Evolutionary conservation across 352 stramenopile species (phyloP), one percentile per base, ranked within the genome.

Genomic region (Phytophthora fragariaefolia): DNA sequence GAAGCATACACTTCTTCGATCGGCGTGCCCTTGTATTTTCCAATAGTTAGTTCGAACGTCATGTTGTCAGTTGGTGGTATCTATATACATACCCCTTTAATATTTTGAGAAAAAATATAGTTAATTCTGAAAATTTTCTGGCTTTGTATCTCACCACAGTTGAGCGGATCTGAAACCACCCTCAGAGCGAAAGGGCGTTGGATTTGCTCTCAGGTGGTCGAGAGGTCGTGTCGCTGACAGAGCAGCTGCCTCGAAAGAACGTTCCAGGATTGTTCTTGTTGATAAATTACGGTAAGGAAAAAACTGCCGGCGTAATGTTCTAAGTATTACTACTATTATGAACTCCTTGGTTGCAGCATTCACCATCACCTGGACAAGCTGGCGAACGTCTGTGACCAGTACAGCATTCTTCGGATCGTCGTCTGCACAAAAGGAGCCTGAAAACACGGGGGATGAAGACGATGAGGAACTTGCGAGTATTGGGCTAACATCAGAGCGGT

Each of bases 281-380:
- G 23, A 24, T 53, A 53, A 53, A 53, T 53, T 53, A 53, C 46
- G 46, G 46, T 53, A 53, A 53, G 42, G 42, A 48, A 8, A 48
- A 48, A 48, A 48, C 13, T 48, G 42, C 12, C 42, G 13, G 42
- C 46, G 46, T 53, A 53, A 53, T 53, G 46, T 53, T 53, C 23
- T 53, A 36, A 36, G 24, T 53, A 53, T 53, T 53, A 53, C 46
- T 48, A 48, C 42, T n/a, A 60, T 85, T 7, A 42, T 82, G 8
- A 93, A 90, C 63, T 76, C 81, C 1, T 63, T 87, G 38, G 60
- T 88, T 56, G 77, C 79, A 24, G 76, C 81, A 23, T 80, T 87
- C 63, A 77, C 82, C 1, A 84, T 90, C 54, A 90, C 82, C 2
- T 90, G 82, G 82, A 90, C 82, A 4, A 83, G 75, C 46, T 94